A percentile compares a stretch with the other conserved stretches of the same genome.
These are phyloP conservation scores for Neurospora sp. DNA, from an alignment of 2,329 filamentous ascomycete species.

Conservation along the genomic window DNA sequence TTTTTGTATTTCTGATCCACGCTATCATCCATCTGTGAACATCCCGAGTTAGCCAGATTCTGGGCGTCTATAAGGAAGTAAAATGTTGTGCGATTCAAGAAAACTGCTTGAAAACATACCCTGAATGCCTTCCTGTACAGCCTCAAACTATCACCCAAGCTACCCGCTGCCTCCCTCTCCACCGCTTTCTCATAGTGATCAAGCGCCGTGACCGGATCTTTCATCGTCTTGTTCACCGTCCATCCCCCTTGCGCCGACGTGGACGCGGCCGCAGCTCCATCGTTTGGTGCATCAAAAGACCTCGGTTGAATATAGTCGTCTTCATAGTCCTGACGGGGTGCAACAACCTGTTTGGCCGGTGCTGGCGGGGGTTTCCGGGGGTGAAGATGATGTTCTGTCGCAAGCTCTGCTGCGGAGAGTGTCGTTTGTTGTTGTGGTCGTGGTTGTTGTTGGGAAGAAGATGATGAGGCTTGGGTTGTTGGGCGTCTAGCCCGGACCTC, in stretches of 20 bases:
- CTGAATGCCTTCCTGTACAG: conserved; percentile 86
- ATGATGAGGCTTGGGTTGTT: conserved; percentile 2
- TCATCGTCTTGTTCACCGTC: conserved; percentile 14
- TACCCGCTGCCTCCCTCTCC: conserved; percentile 76
- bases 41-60: not conserved
- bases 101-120: conserved; percentile 34
- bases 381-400: not conserved
- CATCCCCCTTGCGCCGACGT: conserved; percentile 17
- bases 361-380: conserved; percentile 11
- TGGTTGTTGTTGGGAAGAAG: conserved; percentile 4
- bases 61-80: not conserved
- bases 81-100: not conserved
- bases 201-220: conserved; percentile 62
- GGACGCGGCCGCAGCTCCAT: conserved; percentile 8
- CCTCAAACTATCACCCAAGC: conserved; percentile 75
- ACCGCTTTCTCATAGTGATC: conserved; percentile 92
- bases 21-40: conserved; percentile 59
- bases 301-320: conserved; percentile 25
- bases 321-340: conserved; percentile 20
- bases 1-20: conserved; percentile 84
- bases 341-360: conserved; percentile 15
- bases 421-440: conserved; percentile 2
- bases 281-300: conserved; percentile 26
- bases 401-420: not conserved
- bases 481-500: conserved; percentile 49